Evolutionary conservation across 495 filamentous ascomycete species (phyloP).

Genomic region (Neurospora cerealis): DNA sequence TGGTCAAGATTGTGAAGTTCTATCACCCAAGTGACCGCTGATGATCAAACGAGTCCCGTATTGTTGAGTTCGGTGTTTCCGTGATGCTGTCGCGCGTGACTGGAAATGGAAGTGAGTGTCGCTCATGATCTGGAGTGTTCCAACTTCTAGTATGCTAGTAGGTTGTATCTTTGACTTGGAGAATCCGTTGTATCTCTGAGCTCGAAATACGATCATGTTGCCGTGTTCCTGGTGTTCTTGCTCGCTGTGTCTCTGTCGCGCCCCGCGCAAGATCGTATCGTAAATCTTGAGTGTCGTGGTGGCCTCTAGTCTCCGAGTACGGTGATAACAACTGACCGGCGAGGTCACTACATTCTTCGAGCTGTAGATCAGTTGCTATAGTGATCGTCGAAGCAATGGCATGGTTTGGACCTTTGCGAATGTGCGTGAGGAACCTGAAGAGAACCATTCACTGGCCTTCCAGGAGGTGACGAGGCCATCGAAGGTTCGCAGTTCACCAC

Average conservation of each 20-base stretch:
- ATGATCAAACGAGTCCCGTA: neutral
- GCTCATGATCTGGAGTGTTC: neutral
- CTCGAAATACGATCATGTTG: neutral
- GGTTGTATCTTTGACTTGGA: neutral
- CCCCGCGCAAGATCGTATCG: neutral
- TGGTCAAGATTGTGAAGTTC: neutral
- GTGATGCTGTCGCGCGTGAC: neutral
- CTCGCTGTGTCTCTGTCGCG: neutral
- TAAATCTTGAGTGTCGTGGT: neutral
- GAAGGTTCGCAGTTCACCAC: neutral
- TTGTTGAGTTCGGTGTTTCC: neutral
- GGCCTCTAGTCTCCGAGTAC: neutral
- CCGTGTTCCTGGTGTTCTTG: neutral
- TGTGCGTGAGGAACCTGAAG: neutral
- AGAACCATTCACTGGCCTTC: neutral
- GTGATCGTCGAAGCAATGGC: neutral
- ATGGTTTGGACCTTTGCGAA: neutral
- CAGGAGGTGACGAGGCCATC: neutral
- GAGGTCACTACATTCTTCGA: neutral
- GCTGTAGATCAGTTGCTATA: neutral
- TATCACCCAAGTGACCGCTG: neutral
- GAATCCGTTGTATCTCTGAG: neutral
- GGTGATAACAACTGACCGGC: neutral
- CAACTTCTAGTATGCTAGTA: neutral
- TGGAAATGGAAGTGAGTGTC: neutral